Percentiles rank a stretch among this genome's conserved stretches.
phyloP scores from a whole-genome alignment of 2,329 filamentous ascomycete species.

The Mycocentrospora acerina region DNA sequence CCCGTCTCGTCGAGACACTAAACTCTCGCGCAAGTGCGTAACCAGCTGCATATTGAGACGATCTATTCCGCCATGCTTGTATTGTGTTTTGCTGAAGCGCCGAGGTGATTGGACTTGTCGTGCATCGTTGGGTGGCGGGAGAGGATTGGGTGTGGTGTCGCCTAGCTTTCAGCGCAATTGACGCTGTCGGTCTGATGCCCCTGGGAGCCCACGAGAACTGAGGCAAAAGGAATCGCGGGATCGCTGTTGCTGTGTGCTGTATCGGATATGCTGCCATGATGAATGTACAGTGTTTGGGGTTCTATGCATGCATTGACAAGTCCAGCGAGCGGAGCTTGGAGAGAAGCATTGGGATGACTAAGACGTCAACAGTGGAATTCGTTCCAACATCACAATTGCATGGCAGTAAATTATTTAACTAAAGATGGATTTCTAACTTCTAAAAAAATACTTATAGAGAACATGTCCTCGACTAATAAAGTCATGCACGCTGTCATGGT shows the following conservation, averaged over 20 bases:
- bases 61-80: slow-evolving; percentile 6
- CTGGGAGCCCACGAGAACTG: slow-evolving; percentile 38
- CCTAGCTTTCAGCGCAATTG: slow-evolving; percentile 15
- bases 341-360: too few relatives aligned
- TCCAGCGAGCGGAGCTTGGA: too few relatives aligned
- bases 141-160: slow-evolving; percentile 11
- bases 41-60: slow-evolving; percentile 5
- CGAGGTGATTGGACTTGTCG: slow-evolving; percentile 7
- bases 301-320: too few relatives aligned
- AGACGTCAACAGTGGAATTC: too few relatives aligned
- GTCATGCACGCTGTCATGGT: too few relatives aligned
- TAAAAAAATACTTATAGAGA: too few relatives aligned
- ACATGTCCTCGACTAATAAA: too few relatives aligned
- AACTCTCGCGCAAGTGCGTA: slow-evolving; percentile 50
- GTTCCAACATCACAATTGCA: too few relatives aligned
- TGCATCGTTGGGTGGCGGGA: slow-evolving; percentile 15
- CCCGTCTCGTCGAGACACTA: slow-evolving; percentile 63
- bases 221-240: slow-evolving; percentile 44
- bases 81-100: slow-evolving; percentile 9
- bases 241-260: slow-evolving; percentile 20
- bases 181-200: slow-evolving; percentile 21
- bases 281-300: too few relatives aligned
- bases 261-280: slow-evolving; percentile 28
- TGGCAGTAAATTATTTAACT: too few relatives aligned
- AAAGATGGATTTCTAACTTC: too few relatives aligned